Evolutionary conservation across 495 filamentous ascomycete genomes (phyloP).

Genomic region (Aspergillus kassunensis): DNA sequence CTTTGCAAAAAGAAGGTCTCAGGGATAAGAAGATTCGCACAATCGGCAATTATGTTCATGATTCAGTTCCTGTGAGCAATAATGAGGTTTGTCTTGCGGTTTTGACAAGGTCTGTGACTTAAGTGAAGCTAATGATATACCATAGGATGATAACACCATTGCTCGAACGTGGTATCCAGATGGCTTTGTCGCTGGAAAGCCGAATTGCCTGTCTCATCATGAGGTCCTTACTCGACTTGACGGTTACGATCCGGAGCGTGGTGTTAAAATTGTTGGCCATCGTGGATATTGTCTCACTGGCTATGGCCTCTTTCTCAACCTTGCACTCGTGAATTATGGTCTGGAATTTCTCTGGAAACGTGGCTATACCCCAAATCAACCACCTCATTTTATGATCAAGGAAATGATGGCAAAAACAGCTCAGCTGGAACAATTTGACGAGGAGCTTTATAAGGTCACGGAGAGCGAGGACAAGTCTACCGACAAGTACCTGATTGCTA

Average conservation of each 20-base stretch:
- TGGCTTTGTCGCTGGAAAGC: constrained; percentile 64
- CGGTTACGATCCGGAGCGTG: constrained; percentile 90
- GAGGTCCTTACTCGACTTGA: constrained; percentile 85
- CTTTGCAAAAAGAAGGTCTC: constrained; percentile 65
- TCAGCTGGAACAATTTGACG: constrained; percentile 94
- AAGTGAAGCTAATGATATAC: constrained; percentile 58
- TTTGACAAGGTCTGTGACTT: background rate
- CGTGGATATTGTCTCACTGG: constrained; percentile 87
- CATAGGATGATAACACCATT: constrained; percentile 72
- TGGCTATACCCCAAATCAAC: constrained; percentile 84
- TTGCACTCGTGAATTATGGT: constrained; percentile 90
- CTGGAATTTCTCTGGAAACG: constrained; percentile 75
- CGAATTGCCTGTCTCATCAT: constrained; percentile 80
- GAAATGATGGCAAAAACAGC: constrained; percentile 99
- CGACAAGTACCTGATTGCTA: constrained; percentile 97
- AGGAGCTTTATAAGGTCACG: constrained; percentile 95
- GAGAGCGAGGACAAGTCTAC: constrained; percentile 72
- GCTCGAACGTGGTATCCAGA: constrained; percentile 76
- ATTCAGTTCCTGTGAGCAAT: constrained; percentile 83
- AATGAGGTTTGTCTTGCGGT: constrained; percentile 58
- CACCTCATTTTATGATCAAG: constrained; percentile 93
- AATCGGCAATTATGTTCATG: constrained; percentile 92
- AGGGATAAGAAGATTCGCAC: constrained; percentile 74
- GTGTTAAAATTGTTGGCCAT: constrained; percentile 92
- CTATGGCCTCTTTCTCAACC: constrained; percentile 91